A percentile compares a stretch with the other conserved stretches of the same genome.
These are phyloP conservation scores for Hyphopichia wangnamkhiaoensis DNA, from an alignment of 1,139 yeast genomes.

Conservation along the genomic window DNA sequence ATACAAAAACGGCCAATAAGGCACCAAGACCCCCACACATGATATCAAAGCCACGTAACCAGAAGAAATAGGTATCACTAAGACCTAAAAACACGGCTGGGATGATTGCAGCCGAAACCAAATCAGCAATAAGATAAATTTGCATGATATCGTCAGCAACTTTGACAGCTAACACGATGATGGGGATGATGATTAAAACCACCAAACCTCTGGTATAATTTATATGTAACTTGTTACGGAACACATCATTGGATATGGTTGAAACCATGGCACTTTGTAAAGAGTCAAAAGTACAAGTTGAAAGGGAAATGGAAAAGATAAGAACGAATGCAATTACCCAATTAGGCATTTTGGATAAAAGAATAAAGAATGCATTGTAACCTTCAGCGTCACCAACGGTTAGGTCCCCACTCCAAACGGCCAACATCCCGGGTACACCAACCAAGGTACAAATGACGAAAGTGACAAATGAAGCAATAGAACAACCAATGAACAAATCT, in stretches of 20 bases:
- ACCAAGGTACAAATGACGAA: slow-evolving; percentile 66
- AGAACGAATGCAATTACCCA: slow-evolving; percentile 87
- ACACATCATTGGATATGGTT: slow-evolving; percentile 83
- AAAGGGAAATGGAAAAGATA: slow-evolving; percentile 69
- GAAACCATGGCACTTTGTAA: slow-evolving; percentile 89
- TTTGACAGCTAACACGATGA: slow-evolving; percentile 77
- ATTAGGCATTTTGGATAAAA: slow-evolving; percentile 73
- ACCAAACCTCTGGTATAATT: slow-evolving; percentile 73
- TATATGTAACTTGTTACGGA: slow-evolving; percentile 74
- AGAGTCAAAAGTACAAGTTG: slow-evolving; percentile 89
- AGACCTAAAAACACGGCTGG: slow-evolving; percentile 86
- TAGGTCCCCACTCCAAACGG: slow-evolving; percentile 85
- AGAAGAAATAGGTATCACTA: slow-evolving; percentile 60
- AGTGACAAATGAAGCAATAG: slow-evolving; percentile 68
- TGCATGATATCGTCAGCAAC: slow-evolving; percentile 82
- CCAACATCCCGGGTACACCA: slow-evolving; percentile 83
- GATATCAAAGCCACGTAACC: slow-evolving; percentile 77
- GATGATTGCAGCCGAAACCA: slow-evolving; percentile 81
- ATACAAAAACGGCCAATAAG: slow-evolving; percentile 73
- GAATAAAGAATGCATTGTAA: slow-evolving; percentile 66
- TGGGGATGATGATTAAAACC: slow-evolving; percentile 75
- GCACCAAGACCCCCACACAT: slow-evolving; percentile 85
- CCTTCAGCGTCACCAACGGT: slow-evolving; percentile 61
- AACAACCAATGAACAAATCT: slow-evolving; percentile 75
- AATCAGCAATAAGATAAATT: slow-evolving; percentile 87